These are phyloP conservation scores for Blastobotrys attinorum DNA, from an alignment of 805 yeast species.

Conservation along the genomic window DNA sequence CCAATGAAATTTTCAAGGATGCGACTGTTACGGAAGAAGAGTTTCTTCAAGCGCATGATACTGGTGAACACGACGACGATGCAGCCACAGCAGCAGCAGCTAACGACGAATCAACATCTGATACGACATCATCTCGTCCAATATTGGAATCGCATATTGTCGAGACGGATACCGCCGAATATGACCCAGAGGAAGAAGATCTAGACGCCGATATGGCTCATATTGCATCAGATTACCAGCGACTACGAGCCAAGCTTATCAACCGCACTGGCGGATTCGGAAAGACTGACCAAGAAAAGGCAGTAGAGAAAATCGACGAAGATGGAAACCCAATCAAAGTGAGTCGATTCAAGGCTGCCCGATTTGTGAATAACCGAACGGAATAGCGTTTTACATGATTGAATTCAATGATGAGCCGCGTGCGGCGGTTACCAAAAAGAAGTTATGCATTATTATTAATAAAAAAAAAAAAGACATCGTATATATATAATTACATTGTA, in stretches of 20 bases:
- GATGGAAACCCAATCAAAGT: slow-evolving; percentile 48
- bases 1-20: slow-evolving; percentile 13
- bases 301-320: slow-evolving; percentile 62
- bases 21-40: slow-evolving; percentile 17
- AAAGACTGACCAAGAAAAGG: slow-evolving; percentile 42
- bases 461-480: background rate
- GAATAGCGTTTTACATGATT: too few species aligned
- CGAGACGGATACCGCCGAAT: slow-evolving; percentile 17
- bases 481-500: background rate
- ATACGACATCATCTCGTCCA: background rate
- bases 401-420: background rate
- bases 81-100: slow-evolving; percentile 12
- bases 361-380: too few species aligned
- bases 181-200: slow-evolving; percentile 22
- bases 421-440: background rate
- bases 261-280: slow-evolving; percentile 41
- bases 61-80: slow-evolving; percentile 20
- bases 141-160: background rate
- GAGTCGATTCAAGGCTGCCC: slow-evolving; percentile 63
- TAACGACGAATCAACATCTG: too few species aligned
- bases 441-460: background rate
- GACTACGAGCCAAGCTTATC: slow-evolving; percentile 44
- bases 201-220: slow-evolving; percentile 36
- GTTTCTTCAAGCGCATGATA: slow-evolving; percentile 17
- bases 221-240: slow-evolving; percentile 48